Evolutionary conservation across 495 filamentous ascomycete species (phyloP).

Genomic region (Talaromyces ruber): DNA sequence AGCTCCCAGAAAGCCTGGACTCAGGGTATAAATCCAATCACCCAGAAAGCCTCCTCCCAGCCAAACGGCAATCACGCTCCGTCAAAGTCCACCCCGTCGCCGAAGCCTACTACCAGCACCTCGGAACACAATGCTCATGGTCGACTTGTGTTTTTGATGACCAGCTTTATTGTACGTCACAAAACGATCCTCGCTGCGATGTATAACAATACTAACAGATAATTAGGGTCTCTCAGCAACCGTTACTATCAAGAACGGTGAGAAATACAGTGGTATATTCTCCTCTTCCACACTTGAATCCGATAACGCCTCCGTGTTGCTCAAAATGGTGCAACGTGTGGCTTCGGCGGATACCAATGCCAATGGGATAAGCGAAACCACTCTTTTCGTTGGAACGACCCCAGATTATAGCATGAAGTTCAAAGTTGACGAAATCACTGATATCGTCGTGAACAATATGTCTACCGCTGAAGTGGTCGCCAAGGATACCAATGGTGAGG

Average conservation of each 20-base stretch:
- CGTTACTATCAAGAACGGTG: constrained; percentile 60
- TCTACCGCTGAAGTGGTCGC: constrained; percentile 35
- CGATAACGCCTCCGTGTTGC: constrained; percentile 52
- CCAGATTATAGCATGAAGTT: constrained; percentile 69
- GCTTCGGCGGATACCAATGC: constrained; percentile 39
- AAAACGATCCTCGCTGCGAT: constrained; percentile 1
- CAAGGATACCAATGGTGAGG: constrained; percentile 66
- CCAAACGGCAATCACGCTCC: constrained; percentile 42
- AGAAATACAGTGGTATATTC: constrained; percentile 67
- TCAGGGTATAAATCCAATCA: constrained; percentile 57
- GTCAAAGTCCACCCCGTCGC: constrained; percentile 29
- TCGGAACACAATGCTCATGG: constrained; percentile 59
- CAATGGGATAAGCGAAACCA: constrained; percentile 47
- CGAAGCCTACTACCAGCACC: constrained; percentile 38
- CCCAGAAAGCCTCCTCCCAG: constrained; percentile 44
- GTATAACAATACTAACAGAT: constrained; percentile 14
- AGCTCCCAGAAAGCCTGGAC: constrained; percentile 55
- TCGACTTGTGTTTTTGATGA: constrained; percentile 53
- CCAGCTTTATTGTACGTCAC: constrained; percentile 52
- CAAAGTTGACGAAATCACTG: constrained; percentile 65
- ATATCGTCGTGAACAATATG: constrained; percentile 54
- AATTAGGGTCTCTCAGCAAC: constrained; percentile 58
- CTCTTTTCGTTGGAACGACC: constrained; percentile 50
- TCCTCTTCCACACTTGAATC: constrained; percentile 49
- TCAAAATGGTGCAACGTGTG: constrained; percentile 77